Conservation (phyloP, 176 grass and related monocot genomes). For the Sorghum bicolor region Sorghum_bicolor_NCBIv3 NC_012873.2:51562501-51563000, state of each 20-base stretch:
- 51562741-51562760: constrained; percentile 23
- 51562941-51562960: constrained; percentile 47
- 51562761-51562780: constrained; percentile 75
- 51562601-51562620: not conserved
- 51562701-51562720: constrained; percentile 41
- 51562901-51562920: constrained; percentile 64
- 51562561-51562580: too few species aligned
- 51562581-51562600: not conserved
- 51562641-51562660: constrained; percentile 55
- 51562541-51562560: not conserved
- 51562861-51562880: not conserved
- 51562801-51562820: constrained; percentile 79
- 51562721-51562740: constrained; percentile 37
- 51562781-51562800: constrained; percentile 79
- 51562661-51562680: constrained; percentile 36
- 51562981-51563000: constrained; percentile 42
- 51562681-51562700: constrained; percentile 40
- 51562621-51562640: not conserved
- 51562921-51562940: constrained; percentile 61
- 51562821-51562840: constrained; percentile 53
- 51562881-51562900: not conserved
- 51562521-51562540: not conserved
- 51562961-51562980: constrained; percentile 63
- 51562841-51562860: not conserved
- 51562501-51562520: not conserved